Conservation (phyloP, 306 rosid species). For the Biancaea sappan region DNA sequence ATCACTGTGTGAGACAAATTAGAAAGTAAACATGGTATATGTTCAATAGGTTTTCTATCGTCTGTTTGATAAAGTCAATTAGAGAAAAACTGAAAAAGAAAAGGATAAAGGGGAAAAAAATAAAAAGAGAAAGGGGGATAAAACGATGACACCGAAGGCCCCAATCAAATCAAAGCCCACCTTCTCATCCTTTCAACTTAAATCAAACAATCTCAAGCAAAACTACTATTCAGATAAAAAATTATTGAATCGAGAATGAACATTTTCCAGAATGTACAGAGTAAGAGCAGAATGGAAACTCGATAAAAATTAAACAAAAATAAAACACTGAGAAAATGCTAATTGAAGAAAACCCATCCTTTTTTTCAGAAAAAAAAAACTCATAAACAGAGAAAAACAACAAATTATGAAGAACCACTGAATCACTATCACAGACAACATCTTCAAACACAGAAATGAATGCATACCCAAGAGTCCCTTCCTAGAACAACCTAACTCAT, state of each 20-base stretch:
- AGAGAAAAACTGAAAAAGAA: constrained; percentile 18
- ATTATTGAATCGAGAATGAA: constrained; percentile 2
- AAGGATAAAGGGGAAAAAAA: not conserved
- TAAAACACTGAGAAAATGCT: not conserved
- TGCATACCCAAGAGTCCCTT: not conserved
- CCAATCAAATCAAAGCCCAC: constrained; percentile 53
- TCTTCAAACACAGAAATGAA: constrained; percentile 38
- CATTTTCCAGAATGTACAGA: constrained; percentile 17
- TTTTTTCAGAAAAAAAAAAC: not conserved
- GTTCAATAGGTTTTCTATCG: constrained; percentile 28
- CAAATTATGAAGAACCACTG: not conserved
- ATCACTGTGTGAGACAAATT: not conserved
- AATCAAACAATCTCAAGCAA: constrained; percentile 28
- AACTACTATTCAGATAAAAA: constrained; percentile 27
- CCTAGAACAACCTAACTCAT: not conserved
- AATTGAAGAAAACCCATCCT: constrained; percentile 1
- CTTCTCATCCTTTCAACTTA: constrained; percentile 28
- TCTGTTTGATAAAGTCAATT: not conserved
- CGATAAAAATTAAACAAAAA: too few species aligned
- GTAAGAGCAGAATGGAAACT: not conserved
- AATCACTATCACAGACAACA: constrained; percentile 28
- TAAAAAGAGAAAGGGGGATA: constrained; percentile 27
- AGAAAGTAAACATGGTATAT: constrained; percentile 24
- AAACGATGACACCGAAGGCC: constrained; percentile 44
- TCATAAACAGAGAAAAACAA: not conserved